Percentiles rank a stretch among this genome's conserved stretches.
phyloP scores from a whole-genome alignment of 1,139 yeast species.

The Lodderomyces orthopsilosis region DNA sequence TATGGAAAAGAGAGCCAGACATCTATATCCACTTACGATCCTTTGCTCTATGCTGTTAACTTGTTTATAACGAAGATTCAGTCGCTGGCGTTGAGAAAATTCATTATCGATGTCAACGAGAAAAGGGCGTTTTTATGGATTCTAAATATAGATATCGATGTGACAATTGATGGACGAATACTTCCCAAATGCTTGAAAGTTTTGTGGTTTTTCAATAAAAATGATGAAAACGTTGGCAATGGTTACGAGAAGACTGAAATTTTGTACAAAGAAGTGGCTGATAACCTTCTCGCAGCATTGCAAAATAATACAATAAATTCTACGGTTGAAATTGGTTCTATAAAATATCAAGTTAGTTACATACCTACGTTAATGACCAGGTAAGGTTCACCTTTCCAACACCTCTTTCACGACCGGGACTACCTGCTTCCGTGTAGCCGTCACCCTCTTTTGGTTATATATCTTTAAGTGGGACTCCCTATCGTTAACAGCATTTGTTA shows the following conservation, averaged over 20 bases:
- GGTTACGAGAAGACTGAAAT: slow-evolving; percentile 32
- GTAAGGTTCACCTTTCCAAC: slow-evolving; percentile 19
- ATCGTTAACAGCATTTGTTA: slow-evolving; percentile 12
- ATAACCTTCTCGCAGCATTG: not conserved
- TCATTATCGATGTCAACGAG: slow-evolving; percentile 59
- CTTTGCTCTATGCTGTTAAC: slow-evolving; percentile 36
- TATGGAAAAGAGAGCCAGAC: slow-evolving; percentile 13
- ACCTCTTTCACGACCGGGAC: slow-evolving; percentile 56
- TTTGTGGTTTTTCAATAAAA: slow-evolving; percentile 14
- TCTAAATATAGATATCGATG: slow-evolving; percentile 46
- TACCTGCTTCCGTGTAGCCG: slow-evolving; percentile 82
- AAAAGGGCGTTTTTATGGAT: slow-evolving; percentile 67
- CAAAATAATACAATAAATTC: slow-evolving; percentile 3
- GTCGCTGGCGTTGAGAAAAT: slow-evolving; percentile 44
- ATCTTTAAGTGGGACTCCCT: slow-evolving; percentile 20
- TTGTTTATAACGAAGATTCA: slow-evolving; percentile 45
- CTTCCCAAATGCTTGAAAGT: slow-evolving; percentile 40
- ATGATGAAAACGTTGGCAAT: not conserved
- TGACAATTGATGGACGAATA: slow-evolving; percentile 18
- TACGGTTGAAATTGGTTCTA: slow-evolving; percentile 10
- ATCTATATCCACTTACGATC: slow-evolving; percentile 21
- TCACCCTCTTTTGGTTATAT: slow-evolving; percentile 52
- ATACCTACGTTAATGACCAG: slow-evolving; percentile 3
- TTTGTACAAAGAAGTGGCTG: slow-evolving; percentile 16
- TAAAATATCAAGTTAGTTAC: slow-evolving; percentile 12